Base-by-base conservation (phyloP, 768 basidiomycete species). In the Dioszegia crocea region DNA sequence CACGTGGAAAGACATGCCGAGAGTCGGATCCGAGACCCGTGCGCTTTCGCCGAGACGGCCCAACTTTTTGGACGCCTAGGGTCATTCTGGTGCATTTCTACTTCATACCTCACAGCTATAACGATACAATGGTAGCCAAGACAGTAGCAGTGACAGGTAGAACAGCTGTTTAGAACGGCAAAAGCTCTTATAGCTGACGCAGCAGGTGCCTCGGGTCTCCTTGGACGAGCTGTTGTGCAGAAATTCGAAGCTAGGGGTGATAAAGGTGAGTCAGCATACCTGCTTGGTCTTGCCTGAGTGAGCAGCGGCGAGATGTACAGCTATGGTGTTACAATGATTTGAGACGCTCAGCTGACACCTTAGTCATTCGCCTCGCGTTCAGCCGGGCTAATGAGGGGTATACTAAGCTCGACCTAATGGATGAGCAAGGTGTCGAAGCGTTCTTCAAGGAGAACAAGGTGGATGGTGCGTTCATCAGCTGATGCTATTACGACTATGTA, bases 121-220 rank as follows among this genome's bases (percentile, higher is more conserved):
- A n/a, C n/a, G n/a, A n/a, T n/a, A 47, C 24, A 21, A 49, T 49
- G 48, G 23, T 17, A 12, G 6, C 17, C 48, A 49, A 49, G 19
- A 30, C 4, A 10, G 48, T 49, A 8, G 48, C 30, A 30, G 48
- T 49, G 8, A 49, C 48, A 4, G 48, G 48, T 49, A 17, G 27
- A 29, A 4, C 27, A 51, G 49, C 21, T 39, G n/a, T 38, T 38
- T n/a, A 36, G 52, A 41, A 6, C 41, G 24, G 8, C 21, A n/a
- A 36, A 49, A 19, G 29, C 21, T 26, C 33, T 33, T 6, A 6
- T 33, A 33, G 33, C 33, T 33, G 14, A 33, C 14, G 6, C 8
- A 29, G 27, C 77, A 92, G 92, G 92, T 62, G 92, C 92, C 56
- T 93, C 91, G 33, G 94, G 94, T 27, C 83, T 97, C 9, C 83